Evolutionary conservation across 2,329 filamentous ascomycete species (phyloP), one percentile per base, ranked within the genome.

Genomic region (Calonectria naviculata): DNA sequence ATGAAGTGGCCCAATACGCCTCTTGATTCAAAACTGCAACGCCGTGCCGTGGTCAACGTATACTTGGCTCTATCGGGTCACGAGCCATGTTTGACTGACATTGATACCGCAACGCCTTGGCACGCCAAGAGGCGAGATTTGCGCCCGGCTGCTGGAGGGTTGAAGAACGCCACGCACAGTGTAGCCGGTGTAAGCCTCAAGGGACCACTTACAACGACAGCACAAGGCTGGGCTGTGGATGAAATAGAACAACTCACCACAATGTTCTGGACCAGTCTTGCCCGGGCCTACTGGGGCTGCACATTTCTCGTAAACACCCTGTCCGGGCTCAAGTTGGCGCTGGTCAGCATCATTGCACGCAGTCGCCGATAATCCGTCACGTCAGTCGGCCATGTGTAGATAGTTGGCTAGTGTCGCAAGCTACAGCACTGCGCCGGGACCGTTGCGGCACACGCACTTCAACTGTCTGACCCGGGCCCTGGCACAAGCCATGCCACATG

Each of bases 401-500:
- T 26, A 29, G 38, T 56, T 58, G 52, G 52, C 52, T 58, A 58
- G 52, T 58, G 52, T 38, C 34, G 52, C 52, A 70, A 71, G 61
- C 67, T 67, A 54, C 34, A 68, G 31, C 26, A 26, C 58, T 65
- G 67, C 66, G 66, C 61, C 67, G 17, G 60, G 36, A 31, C 54
- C 41, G 36, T 54, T 65, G 65, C 60, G 46, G 47, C 67, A 67
- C 26, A n/a, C 38, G 68, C 49, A 73, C 60, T 68, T 64, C 70
- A 71, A 65, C 58, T 44, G 62, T 70, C 36, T 72, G 60, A 72
- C 62, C 65, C 68, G 68, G 64, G 58, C 65, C 63, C 65, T 71
- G 62, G 67, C 70, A 68, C 52, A 47, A 54, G 66, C 70, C 64
- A 65, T 76, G 73, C 76, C 76, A 77, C 76, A 77, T 74, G 73